phyloP scores from a whole-genome alignment of 176 grass and related monocot genomes.

The Carex parvula region DNA sequence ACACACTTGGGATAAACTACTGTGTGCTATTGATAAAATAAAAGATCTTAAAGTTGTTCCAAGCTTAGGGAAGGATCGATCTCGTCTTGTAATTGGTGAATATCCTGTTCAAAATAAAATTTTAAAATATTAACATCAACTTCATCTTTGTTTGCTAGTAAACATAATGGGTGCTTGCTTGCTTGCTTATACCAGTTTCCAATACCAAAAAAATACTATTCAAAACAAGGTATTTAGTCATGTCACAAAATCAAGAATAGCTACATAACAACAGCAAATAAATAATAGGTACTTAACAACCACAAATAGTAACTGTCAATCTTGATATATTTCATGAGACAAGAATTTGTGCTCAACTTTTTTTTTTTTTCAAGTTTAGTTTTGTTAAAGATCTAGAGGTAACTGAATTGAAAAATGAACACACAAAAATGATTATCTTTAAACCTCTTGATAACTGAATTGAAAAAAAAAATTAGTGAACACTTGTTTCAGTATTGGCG shows the following conservation, averaged over 20 bases:
- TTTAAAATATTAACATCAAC: not conserved
- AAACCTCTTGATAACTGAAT: not conserved
- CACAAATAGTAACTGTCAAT: not conserved
- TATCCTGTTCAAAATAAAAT: slow-evolving; percentile 29
- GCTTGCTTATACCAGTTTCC: not conserved
- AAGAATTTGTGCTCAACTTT: not conserved
- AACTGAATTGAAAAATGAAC: not conserved
- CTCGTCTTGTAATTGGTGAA: slow-evolving; percentile 33
- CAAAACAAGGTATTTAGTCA: not conserved
- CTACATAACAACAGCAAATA: not conserved
- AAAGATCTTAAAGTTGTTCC: slow-evolving; percentile 12
- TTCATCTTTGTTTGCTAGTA: not conserved
- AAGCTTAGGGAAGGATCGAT: slow-evolving; percentile 21
- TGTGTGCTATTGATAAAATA: not conserved
- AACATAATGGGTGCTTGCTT: not conserved
- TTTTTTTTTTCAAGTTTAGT: not conserved
- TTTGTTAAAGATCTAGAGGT: not conserved
- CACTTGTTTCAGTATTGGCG: no score
- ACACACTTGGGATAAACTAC: slow-evolving; percentile 12
- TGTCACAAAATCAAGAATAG: not conserved
- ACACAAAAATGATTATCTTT: not conserved
- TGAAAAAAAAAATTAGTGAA: not conserved
- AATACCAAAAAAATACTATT: not conserved
- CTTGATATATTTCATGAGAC: not conserved
- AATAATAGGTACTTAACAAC: not conserved